Evolutionary conservation across 1,284 basidiomycete species (phyloP), one percentile per base, ranked within the genome.

Genomic region (Ganoderma resinaceum): DNA sequence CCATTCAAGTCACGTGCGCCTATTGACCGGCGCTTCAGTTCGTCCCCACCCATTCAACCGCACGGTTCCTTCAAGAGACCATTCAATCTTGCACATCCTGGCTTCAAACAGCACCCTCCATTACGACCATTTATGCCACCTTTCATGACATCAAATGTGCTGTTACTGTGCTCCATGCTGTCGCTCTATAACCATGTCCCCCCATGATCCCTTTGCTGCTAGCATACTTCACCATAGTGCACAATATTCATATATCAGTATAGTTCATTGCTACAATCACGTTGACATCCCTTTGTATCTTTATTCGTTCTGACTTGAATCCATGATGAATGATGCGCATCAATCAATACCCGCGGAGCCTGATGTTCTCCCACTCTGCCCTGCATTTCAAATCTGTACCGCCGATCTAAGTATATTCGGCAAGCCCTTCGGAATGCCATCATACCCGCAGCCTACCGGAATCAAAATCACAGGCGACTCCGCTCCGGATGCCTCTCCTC

Each of bases 401-500:
- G 37, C 14, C 37, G 37, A 38, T 18, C 40, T n/a, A n/a, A n/a
- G n/a, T n/a, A n/a, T n/a, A n/a, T n/a, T n/a, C n/a, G n/a, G n/a
- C n/a, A n/a, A n/a, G n/a, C n/a, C n/a, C n/a, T n/a, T n/a, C n/a
- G n/a, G n/a, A 42, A 42, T 20, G n/a, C 46, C 26, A 26, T 18
- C 52, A 53, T 46, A 35, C 16, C 46, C 3, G 29, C 38, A 26
- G 12, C 29, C n/a, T 11, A 43, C 20, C 23, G 40, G 12, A 49
- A 14, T 26, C 31, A 7, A 33, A n/a, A n/a, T 61, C 61, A 72
- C 63, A 72, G 33, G 40, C 70, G 61, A 40, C 68, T 72, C 26
- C 66, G 42, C 63, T 66, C 71, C 18, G 60, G 68, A 38, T 66
- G 65, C 61, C 72, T 70, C 43, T 79, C 78, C 55, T 76, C 74